Conservation (phyloP, 2,329 filamentous ascomycete genomes). For the Pseudogymnoascus sp. region DNA sequence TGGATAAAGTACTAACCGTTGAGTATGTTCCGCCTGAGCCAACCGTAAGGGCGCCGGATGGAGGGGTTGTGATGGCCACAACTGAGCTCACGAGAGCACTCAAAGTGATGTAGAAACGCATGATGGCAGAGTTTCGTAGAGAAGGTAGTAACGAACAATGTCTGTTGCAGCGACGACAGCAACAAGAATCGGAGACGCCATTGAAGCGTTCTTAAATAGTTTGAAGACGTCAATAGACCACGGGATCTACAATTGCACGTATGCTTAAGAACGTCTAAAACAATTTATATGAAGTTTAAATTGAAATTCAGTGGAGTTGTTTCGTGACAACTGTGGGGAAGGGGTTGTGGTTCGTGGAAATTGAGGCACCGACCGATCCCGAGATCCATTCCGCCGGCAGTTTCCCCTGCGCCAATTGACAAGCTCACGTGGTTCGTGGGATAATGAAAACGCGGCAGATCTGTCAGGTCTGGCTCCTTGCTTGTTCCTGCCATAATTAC, state of each 20-base stretch:
- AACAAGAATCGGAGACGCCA: background rate
- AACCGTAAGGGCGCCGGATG: constrained; percentile 39
- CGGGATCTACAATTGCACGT: background rate
- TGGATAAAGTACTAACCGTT: constrained; percentile 27
- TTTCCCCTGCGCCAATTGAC: background rate
- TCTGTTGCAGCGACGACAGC: background rate
- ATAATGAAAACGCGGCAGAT: background rate
- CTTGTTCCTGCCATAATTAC: background rate
- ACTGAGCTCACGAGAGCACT: constrained; percentile 20
- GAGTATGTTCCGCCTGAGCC: constrained; percentile 34
- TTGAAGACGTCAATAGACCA: background rate
- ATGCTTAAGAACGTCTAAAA: constrained; percentile 6
- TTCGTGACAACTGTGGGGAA: background rate
- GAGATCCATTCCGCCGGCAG: background rate
- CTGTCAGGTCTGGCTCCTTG: background rate
- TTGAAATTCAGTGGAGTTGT: background rate
- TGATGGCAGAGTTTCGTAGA: constrained; percentile 11
- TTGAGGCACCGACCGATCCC: background rate
- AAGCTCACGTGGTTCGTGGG: background rate
- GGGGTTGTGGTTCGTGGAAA: constrained; percentile 2
- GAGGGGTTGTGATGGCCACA: constrained; percentile 32
- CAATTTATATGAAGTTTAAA: constrained; percentile 1
- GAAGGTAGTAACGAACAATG: background rate
- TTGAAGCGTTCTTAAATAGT: background rate
- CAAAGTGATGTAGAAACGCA: constrained; percentile 22